Conservation (phyloP, 805 yeast species). For the Metschnikowia lochheadii region DNA sequence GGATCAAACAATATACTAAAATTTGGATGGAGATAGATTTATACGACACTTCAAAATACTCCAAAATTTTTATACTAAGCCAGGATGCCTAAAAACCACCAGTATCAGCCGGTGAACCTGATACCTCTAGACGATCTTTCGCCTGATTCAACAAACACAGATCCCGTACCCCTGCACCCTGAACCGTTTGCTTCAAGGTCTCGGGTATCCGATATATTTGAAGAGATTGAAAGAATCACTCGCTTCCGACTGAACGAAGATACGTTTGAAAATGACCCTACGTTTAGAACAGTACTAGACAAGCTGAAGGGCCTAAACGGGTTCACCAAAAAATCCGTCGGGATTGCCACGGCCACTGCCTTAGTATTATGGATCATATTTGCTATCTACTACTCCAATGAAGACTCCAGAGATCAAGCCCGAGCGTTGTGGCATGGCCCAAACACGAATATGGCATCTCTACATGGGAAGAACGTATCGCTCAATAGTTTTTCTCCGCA, state of each 20-base stretch:
- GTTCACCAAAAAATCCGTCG: conserved; percentile 3
- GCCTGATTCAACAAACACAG: background rate
- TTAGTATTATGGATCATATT: conserved; percentile 26
- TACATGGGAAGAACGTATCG: conserved; percentile 29
- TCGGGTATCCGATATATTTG: conserved; percentile 26
- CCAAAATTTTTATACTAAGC: too few species aligned
- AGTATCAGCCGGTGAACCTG: conserved; percentile 4
- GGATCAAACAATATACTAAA: too few species aligned
- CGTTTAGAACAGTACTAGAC: conserved; percentile 7
- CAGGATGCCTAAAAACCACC: background rate
- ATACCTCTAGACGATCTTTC: conserved; percentile 9
- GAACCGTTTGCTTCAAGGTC: conserved; percentile 6
- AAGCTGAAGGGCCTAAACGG: conserved; percentile 3
- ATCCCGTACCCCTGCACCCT: background rate
- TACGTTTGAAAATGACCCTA: conserved; percentile 11
- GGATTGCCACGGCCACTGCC: conserved; percentile 1
- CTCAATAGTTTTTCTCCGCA: conserved; percentile 27
- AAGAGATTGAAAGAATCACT: conserved; percentile 23
- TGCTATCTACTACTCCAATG: conserved; percentile 25
- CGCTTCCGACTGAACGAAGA: conserved; percentile 15
- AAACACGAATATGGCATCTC: conserved; percentile 19
- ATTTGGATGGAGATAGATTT: too few species aligned
- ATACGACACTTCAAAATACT: too few species aligned
- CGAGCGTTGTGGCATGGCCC: conserved; percentile 17
- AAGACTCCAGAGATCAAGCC: conserved; percentile 15